Conservation (phyloP, 106 monocot genomes). For the Triglochin maritima region DNA sequence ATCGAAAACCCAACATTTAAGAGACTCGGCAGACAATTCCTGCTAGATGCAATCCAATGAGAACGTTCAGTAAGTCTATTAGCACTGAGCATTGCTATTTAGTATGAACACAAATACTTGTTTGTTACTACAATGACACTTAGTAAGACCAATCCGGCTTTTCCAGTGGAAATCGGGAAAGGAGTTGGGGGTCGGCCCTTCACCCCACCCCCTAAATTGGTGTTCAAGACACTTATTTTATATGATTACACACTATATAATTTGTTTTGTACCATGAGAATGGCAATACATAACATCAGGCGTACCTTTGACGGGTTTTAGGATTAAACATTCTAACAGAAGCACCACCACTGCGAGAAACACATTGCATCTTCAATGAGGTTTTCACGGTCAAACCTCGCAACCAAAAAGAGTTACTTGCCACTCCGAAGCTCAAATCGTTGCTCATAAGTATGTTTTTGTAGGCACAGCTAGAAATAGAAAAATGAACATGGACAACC, state of each 20-base stretch:
- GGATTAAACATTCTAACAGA: slow-evolving; percentile 3
- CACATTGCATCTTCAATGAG: not conserved
- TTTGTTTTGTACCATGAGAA: not conserved
- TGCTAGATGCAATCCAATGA: too few relatives aligned
- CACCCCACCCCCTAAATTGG: not conserved
- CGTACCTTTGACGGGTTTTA: not conserved
- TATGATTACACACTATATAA: not conserved
- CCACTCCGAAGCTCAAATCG: not conserved
- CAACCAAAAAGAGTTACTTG: not conserved
- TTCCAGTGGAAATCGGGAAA: not conserved
- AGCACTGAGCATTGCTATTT: too few relatives aligned
- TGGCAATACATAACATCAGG: too few relatives aligned
- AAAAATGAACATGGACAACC: too few relatives aligned
- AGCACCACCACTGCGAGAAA: not conserved
- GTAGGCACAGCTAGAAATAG: too few relatives aligned
- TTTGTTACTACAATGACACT: not conserved
- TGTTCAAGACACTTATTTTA: not conserved
- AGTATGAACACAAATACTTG: too few relatives aligned
- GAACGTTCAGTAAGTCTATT: too few relatives aligned
- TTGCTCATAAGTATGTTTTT: too few relatives aligned
- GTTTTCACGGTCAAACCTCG: not conserved
- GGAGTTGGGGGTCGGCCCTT: not conserved
- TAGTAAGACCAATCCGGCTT: not conserved
- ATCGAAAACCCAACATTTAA: too few relatives aligned
- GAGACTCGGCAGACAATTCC: too few relatives aligned